Evolutionary conservation across 2,329 filamentous ascomycete genomes (phyloP).

Genomic region (Epichloe scottii): DNA sequence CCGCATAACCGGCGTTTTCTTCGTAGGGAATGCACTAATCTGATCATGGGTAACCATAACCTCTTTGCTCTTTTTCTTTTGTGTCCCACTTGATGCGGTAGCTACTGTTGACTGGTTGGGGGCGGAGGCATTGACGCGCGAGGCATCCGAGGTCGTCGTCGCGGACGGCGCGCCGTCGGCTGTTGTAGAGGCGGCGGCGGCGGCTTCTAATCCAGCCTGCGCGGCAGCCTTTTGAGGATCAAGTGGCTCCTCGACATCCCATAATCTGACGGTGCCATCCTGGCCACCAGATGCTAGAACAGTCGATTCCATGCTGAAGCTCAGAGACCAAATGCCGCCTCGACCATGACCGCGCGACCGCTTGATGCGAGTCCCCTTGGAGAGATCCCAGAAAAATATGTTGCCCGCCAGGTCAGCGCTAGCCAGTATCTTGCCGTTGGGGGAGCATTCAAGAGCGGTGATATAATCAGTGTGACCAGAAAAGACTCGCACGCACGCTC

Average conservation of each 20-base stretch:
- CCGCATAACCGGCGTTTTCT: conserved; percentile 90
- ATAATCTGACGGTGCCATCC: conserved; percentile 84
- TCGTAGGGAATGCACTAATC: conserved; percentile 88
- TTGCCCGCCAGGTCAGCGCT: conserved; percentile 80
- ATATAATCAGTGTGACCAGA: conserved; percentile 84
- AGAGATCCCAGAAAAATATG: conserved; percentile 89
- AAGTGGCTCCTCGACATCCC: conserved; percentile 71
- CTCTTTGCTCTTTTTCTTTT: conserved; percentile 77
- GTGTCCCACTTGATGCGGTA: conserved; percentile 17
- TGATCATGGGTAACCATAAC: conserved; percentile 85
- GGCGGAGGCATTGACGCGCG: conserved; percentile 8
- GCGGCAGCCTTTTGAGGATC: conserved; percentile 47
- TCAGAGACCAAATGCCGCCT: conserved; percentile 84
- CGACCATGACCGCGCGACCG: conserved; percentile 88
- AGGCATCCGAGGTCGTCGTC: conserved; percentile 16
- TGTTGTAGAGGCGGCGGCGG: conserved; percentile 27
- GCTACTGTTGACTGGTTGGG: conserved; percentile 16
- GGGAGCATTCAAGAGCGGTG: conserved; percentile 71
- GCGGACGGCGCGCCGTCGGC: conserved; percentile 26
- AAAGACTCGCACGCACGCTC: conserved; percentile 80
- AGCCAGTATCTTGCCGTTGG: conserved; percentile 81
- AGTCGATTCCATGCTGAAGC: conserved; percentile 85
- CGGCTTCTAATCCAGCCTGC: conserved; percentile 30
- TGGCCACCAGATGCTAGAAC: conserved; percentile 83
- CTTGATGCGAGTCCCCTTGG: conserved; percentile 77